Percentiles rank a stretch among this genome's conserved stretches.
Evolutionary conservation across 2,329 filamentous ascomycete species (phyloP).

Genomic region (Chaetomiaceae sp.): DNA sequence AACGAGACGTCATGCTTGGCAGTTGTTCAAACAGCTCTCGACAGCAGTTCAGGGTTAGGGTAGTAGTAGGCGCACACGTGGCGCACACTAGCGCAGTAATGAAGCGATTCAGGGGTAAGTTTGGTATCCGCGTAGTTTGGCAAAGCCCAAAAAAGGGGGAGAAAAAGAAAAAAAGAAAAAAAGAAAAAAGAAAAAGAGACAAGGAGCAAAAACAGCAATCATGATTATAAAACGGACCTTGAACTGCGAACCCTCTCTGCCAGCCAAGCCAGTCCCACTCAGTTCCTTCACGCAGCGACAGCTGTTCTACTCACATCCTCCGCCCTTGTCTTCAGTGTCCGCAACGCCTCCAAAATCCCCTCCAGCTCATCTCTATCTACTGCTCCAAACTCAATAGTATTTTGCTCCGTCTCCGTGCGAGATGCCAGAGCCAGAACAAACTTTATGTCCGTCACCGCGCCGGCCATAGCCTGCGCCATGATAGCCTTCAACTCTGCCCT

Average conservation of each 20-base stretch:
- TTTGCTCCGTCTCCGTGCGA: neutral
- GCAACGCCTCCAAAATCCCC: neutral
- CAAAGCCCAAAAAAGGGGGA: too few species aligned
- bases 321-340: neutral
- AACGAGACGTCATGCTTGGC: conserved; percentile 4
- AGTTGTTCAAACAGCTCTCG: neutral
- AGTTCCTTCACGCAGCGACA: too few species aligned
- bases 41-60: too few species aligned
- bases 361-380: neutral
- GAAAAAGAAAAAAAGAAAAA: too few species aligned
- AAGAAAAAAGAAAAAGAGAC: too few species aligned
- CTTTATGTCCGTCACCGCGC: neutral
- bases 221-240: too few species aligned
- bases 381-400: neutral
- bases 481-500: neutral
- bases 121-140: too few species aligned
- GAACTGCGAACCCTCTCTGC: too few species aligned
- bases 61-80: too few species aligned
- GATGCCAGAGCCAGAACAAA: neutral
- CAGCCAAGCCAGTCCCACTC: too few species aligned
- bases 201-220: too few species aligned
- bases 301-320: neutral
- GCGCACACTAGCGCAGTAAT: neutral
- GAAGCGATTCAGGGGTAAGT: neutral
- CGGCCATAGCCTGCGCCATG: neutral